Base-by-base conservation (phyloP, 805 yeast species). In the Metschnikowia kofuensis region DNA sequence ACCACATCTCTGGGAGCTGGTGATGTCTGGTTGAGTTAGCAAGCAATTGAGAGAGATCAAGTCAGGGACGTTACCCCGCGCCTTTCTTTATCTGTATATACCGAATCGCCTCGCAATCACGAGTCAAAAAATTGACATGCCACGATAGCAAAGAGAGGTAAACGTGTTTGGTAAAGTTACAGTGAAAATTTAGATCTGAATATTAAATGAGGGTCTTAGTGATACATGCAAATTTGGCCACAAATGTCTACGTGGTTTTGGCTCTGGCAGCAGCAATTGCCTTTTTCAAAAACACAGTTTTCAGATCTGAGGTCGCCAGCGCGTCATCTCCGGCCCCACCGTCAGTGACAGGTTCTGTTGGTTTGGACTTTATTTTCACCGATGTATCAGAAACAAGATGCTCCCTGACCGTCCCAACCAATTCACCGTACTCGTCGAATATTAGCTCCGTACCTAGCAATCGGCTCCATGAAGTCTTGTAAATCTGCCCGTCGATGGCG, bases 401-500 rank as follows among this genome's bases (percentile, higher is more conserved):
- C 48, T 74, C 77, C 13, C 63, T 58, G 8, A 70, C 76, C 30
- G 66, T 65, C 0, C 75, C 75, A 31, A 72, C 59, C 37, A 69
- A 55, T 34, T 72, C 72, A 0, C 77, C 78, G 49, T 70, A 62
- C 42, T 73, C 78, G 51, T 74, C 76, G 50, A 72, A 69, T 2
- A 73, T 57, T 48, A 71, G 56, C 42, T 72, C 97, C 0, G 95
- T 86, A 0, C 98, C 98, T 1, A 88, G 84, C 2, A 89, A 66
- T 47, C 78, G 78, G 38, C 77, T 74, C 97, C 97, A 91, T 21
- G 74, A 69, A 1, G 96, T 94, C 64, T 82, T 80, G 62, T 82
- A 89, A 4, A 88, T 66, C 35, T 77, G 71, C 15, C 75, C 76
- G 50, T 73, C 76, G 4, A 68, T 64, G 7, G 70, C 64, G 21